Evolutionary conservation across 2,329 filamentous ascomycete genomes (phyloP).

Genomic region (Fusarium veterinarium): DNA sequence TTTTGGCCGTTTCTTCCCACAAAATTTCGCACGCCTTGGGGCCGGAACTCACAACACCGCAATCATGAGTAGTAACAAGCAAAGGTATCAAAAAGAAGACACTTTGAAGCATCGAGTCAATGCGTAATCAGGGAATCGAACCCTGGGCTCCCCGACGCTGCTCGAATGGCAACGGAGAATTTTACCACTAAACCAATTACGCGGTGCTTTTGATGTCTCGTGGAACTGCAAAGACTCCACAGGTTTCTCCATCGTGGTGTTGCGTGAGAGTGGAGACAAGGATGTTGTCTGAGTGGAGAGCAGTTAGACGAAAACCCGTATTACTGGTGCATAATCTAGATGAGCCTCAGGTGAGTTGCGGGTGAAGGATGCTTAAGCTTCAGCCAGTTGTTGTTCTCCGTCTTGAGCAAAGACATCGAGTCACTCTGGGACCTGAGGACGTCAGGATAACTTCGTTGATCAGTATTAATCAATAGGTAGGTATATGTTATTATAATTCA

Average conservation of each 20-base stretch:
- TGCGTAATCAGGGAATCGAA: slow-evolving; percentile 4
- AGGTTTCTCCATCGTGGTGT: neutral
- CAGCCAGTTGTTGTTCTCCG: neutral
- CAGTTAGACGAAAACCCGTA: neutral
- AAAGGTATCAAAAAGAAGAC: neutral
- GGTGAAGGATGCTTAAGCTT: neutral
- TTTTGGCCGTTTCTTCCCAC: rapidly evolving
- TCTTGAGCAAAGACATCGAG: neutral
- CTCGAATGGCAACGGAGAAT: slow-evolving; percentile 2
- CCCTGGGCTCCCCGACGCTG: neutral
- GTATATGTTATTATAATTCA: neutral
- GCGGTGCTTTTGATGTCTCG: neutral
- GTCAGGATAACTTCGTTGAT: neutral
- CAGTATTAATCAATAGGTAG: neutral
- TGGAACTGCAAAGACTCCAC: neutral
- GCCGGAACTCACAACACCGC: neutral
- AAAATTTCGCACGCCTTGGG: too few relatives aligned
- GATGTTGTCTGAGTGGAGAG: neutral
- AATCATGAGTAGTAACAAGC: neutral
- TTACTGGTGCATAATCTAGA: neutral
- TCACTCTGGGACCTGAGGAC: rapidly evolving
- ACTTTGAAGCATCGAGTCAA: rapidly evolving
- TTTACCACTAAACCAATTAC: slow-evolving; percentile 7
- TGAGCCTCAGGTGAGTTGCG: neutral
- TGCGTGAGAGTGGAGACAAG: neutral